Percentiles rank a stretch among this genome's conserved stretches.
These are phyloP conservation scores for Puccinia polysora DNA, from an alignment of 1,284 basidiomycete genomes.

Conservation along the genomic window DNA sequence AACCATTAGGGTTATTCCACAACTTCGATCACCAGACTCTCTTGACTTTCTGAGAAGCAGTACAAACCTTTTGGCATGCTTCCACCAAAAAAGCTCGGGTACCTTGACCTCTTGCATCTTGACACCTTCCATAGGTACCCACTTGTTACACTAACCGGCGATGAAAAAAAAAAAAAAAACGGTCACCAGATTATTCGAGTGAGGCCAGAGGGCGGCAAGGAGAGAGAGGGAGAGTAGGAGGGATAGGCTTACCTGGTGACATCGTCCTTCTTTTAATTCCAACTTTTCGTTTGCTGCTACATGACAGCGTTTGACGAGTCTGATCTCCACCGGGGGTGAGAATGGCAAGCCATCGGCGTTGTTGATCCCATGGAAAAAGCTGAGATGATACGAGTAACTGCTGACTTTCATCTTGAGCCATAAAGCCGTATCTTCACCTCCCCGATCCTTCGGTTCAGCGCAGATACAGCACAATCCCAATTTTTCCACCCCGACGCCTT, in stretches of 20 bases:
- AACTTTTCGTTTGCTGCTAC: slow-evolving; percentile 60
- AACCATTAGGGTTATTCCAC: background rate
- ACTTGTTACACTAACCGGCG: slow-evolving; percentile 62
- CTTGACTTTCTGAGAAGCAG: background rate
- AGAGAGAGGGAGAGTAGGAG: too few species aligned
- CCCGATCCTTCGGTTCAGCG: slow-evolving; percentile 61
- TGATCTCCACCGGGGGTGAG: slow-evolving; percentile 66
- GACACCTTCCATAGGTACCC: slow-evolving; percentile 66
- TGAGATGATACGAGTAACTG: slow-evolving; percentile 57
- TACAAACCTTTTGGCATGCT: slow-evolving; percentile 35
- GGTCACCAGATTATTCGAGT: too few species aligned
- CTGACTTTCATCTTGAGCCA: slow-evolving; percentile 75
- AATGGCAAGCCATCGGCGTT: slow-evolving; percentile 61
- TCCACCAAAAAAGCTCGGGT: slow-evolving; percentile 43
- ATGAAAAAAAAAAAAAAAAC: too few species aligned
- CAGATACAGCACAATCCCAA: slow-evolving; percentile 73
- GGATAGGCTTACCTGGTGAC: slow-evolving; percentile 62
- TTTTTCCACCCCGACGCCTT: slow-evolving; percentile 65
- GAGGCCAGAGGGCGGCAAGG: too few species aligned
- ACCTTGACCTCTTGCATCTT: slow-evolving; percentile 69
- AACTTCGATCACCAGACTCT: background rate
- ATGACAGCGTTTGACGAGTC: slow-evolving; percentile 56
- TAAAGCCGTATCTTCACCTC: slow-evolving; percentile 62
- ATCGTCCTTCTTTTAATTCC: slow-evolving; percentile 64
- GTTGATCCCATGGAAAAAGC: slow-evolving; percentile 47